Base-by-base conservation (phyloP, 768 basidiomycete genomes). In the Amanita subjunquillea region DNA sequence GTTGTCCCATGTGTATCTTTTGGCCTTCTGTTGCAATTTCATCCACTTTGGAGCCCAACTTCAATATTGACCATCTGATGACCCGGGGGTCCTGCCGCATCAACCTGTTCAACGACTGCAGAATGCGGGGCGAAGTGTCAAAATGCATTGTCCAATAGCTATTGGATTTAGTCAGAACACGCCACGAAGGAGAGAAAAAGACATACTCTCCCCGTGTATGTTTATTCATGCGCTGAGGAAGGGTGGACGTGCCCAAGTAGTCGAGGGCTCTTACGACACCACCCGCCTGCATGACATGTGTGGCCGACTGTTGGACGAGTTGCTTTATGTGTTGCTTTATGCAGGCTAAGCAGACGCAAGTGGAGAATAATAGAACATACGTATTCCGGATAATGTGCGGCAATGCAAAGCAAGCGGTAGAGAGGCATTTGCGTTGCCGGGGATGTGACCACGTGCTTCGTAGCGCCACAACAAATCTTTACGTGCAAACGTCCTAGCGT, bases 101-200 rank as follows among this genome's bases (percentile, higher is more conserved):
- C 52, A 85, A 72, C 7, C 70, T 67, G 58, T 82, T 80, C n/a
- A 95, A 71, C 0, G 76, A 70, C 5, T 72, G 70, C 46, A 94
- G 71, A 0, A 80, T 82, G 37, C 72, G 72, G 9, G 91, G 91
- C 7, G 86, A 85, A 3, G 88, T 80, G 71, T 95, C 92, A 64
- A 93, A 95, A 62, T 90, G 79, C 72, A 95, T 78, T 3, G 86
- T 83, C 90, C 90, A 94, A 65, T 92, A 92, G 59, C 91, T 94
- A 59, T 27, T 15, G 10, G 23, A 32, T 23, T 12, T 17, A 44
- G 2, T 39, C 25, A 49, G 47, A 22, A 13, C 12, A 17, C 34
- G 30, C 4, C 5, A 38, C 53, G 44, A 36, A 37, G n/a, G 23
- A n/a, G 29, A 45, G 40, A 12, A 34, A 20, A 48, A 51, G 42